Conservation (phyloP, 139 green algal species). For the Raphidocelis subcapitata region DNA sequence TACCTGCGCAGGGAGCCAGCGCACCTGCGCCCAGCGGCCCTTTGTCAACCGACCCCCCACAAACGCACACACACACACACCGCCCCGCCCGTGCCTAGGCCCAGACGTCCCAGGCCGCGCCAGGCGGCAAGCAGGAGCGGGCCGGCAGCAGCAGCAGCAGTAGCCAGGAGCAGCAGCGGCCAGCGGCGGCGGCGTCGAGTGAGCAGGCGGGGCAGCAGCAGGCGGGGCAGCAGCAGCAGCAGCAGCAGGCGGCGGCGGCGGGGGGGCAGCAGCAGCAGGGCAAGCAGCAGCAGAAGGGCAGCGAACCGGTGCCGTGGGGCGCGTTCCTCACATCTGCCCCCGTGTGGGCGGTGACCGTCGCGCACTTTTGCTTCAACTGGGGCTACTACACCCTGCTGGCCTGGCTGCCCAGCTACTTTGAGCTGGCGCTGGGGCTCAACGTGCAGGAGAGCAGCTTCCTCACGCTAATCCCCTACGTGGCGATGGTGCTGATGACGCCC, state of each 20-base stretch:
- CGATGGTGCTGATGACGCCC: conserved; percentile 87
- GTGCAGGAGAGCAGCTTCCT: conserved; percentile 57
- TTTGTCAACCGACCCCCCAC: too few species aligned
- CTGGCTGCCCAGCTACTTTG: conserved; percentile 98
- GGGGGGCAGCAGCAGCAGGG: conserved; percentile 3
- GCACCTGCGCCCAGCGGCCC: too few species aligned
- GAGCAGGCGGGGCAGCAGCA: not conserved
- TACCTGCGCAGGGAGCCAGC: too few species aligned
- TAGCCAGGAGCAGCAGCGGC: not conserved
- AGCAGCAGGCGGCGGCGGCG: conserved; percentile 1
- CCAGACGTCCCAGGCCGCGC: too few species aligned
- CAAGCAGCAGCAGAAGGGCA: not conserved
- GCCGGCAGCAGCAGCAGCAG: conserved; percentile 15
- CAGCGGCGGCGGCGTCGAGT: not conserved
- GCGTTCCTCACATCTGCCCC: conserved; percentile 74
- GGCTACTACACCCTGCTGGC: conserved; percentile 94
- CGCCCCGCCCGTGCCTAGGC: too few species aligned
- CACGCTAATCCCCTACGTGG: conserved; percentile 62
- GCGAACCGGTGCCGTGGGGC: conserved; percentile 75
- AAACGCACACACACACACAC: too few species aligned
- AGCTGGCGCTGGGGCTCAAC: conserved; percentile 85
- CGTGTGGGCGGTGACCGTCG: conserved; percentile 92
- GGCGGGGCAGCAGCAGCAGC: conserved; percentile 1
- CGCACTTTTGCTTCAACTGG: conserved; percentile 99
- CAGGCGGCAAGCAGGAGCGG: too few species aligned